Evolutionary conservation across 306 rosid genomes (phyloP), one percentile per base, ranked within the genome.

Genomic region (Biancaea sappan): DNA sequence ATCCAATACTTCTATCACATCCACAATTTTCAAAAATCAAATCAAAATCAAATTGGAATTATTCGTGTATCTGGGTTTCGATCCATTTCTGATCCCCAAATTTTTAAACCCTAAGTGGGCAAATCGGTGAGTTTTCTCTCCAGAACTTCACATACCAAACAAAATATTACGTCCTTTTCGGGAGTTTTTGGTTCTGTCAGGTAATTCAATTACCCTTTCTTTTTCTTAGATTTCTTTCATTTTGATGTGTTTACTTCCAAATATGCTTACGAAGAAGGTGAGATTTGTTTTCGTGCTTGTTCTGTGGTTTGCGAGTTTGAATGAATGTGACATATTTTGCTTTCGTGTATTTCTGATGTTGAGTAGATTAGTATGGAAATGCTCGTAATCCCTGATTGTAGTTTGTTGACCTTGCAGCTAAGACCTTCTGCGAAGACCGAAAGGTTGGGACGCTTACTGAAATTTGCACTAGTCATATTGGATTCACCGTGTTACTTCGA

Each of bases 51-150:
- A 70, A 19, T 16, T 8, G 24, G 82, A 83, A 86, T 84, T 84
- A 84, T 88, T 80, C 96, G 77, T 82, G 66, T 77, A 79, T 84
- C 73, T 32, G 76, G 52, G 79, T 71, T 73, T 44, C 48, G 40
- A 32, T 60, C 57, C 61, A 54, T 15, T 21, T 37, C 40, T 19
- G 58, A 50, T 78, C 72, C 73, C 78, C 69, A 71, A 74, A 21
- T 18, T 24, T 54, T 58, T 64, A 48, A 78, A 32, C 84, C 87
- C 83, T 71, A 67, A 41, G 26, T 26, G 37, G 13, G 2, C 75
- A 22, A 66, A 18, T 48, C 51, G 1, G 8, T 62, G 8, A 8
- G 6, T 19, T 32, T 32, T 56, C 68, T 52, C 1, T 56, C 75
- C 70, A n/a, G 38, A 57, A 40, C 44, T 4, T 69, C 72, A 19